Base-by-base conservation (phyloP, 148 eudicot species). In the Chenopodium berlandieri region DNA sequence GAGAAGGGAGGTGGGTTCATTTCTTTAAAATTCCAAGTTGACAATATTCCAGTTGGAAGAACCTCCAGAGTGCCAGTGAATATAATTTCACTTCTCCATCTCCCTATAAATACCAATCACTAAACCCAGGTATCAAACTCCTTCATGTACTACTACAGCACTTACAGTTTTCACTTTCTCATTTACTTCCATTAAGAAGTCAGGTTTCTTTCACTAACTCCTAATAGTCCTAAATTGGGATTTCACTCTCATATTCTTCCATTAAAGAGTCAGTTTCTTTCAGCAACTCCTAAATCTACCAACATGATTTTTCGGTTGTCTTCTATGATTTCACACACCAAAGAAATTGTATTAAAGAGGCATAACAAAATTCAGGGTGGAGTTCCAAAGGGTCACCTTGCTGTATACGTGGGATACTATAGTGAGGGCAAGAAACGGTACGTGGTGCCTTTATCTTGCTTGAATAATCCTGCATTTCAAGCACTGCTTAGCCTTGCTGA, bases 321-420 rank as follows among this genome's bases (percentile, higher is more conserved):
- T 73, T 74, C 74, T 19, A 78, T 82, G 76, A 75, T 82, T 79
- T 44, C 79, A 60, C 82, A 75, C 60, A 80, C 87, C 66, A 85
- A 78, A 73, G 79, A 69, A 70, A 69, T 67, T 25, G 56, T 71
- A 64, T 74, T 47, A 27, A 75, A 80, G 54, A 68, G 27, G 22
- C 68, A 77, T 11, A 72, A n/a, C 72, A 85, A 60, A 69, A 78
- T n/a, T 60, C 84, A 75, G 80, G 71, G 79, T 67, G 80, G 78
- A 67, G 87, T 91, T 82, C 91, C 83, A 67, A 89, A 88, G 71
- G 94, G 94, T 14, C 89, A 88, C 82, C 69, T 89, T 58, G 91
- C 90, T 17, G 90, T 91, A 62, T 89, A 91, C 75, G 90, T 91
- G 40, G 94, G 91, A n/a, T 84, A 89, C 22, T 67, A 47, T 40